Conservation (phyloP, 495 filamentous ascomycete species). For the Podospora bellae-mahoneyi region DNA sequence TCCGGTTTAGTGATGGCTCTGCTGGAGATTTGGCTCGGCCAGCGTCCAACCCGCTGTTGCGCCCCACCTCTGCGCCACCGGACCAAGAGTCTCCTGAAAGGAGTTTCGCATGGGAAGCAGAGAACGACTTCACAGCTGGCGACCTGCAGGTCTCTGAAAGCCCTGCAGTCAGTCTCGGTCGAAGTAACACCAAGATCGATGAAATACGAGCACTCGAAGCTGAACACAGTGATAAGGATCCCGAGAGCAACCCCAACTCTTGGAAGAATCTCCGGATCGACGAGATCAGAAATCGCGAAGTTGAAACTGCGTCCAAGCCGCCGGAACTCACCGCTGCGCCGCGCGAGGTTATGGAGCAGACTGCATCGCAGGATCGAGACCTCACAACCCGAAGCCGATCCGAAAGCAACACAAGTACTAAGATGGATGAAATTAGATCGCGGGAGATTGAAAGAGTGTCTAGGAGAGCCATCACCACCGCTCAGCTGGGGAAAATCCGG, state of each 20-base stretch:
- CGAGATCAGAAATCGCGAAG: slow-evolving; percentile 51
- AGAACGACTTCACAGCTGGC: slow-evolving; percentile 61
- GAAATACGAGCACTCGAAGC: slow-evolving; percentile 42
- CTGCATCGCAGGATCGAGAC: neutral
- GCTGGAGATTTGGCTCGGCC: slow-evolving; percentile 29
- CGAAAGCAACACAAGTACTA: slow-evolving; percentile 31
- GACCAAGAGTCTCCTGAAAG: slow-evolving; percentile 44
- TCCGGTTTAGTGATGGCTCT: slow-evolving; percentile 40
- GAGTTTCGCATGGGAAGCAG: slow-evolving; percentile 54
- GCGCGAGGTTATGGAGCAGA: slow-evolving; percentile 9
- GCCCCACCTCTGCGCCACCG: slow-evolving; percentile 35
- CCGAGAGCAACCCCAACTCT: slow-evolving; percentile 3
- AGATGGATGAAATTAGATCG: slow-evolving; percentile 54
- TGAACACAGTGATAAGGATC: slow-evolving; percentile 20
- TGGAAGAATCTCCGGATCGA: slow-evolving; percentile 41
- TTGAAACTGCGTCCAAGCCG: slow-evolving; percentile 35
- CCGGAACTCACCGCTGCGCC: slow-evolving; percentile 14
- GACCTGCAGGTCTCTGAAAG: slow-evolving; percentile 61
- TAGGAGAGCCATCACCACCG: slow-evolving; percentile 56
- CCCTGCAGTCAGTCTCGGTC: slow-evolving; percentile 48
- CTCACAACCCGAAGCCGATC: slow-evolving; percentile 13
- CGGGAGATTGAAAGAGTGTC: slow-evolving; percentile 59
- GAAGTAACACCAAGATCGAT: slow-evolving; percentile 42
- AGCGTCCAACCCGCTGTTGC: slow-evolving; percentile 26
- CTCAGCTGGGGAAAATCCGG: slow-evolving; percentile 55